These are phyloP conservation scores for Ogataea haglerorum DNA, from an alignment of 805 yeast genomes.

Conservation along the genomic window DNA sequence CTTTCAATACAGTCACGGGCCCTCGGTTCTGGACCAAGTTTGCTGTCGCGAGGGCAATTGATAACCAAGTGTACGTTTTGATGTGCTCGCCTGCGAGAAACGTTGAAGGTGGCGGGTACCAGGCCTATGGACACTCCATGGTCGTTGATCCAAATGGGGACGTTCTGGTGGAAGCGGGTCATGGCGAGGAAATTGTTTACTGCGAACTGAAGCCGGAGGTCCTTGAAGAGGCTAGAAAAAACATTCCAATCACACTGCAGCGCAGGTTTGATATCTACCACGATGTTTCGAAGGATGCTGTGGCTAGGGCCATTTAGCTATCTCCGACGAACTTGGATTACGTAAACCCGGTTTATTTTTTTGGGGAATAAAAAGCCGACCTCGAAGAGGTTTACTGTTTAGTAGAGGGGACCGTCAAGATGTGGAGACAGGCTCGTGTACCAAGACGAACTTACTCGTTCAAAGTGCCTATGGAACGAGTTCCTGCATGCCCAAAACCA, in stretches of 20 bases:
- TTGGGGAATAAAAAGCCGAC: not conserved
- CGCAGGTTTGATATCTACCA: conserved; percentile 66
- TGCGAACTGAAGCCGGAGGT: conserved; percentile 67
- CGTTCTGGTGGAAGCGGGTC: conserved; percentile 69
- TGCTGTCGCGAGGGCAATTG: conserved; percentile 72
- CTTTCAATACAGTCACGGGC: conserved; percentile 81
- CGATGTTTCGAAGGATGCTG: conserved; percentile 36
- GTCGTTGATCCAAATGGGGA: conserved; percentile 63
- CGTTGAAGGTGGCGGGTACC: conserved; percentile 45
- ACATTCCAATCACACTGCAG: conserved; percentile 68
- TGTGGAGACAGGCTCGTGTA: not conserved
- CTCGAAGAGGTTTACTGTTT: too few relatives aligned
- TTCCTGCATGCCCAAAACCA: conserved; percentile 47
- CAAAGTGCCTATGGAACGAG: conserved; percentile 11
- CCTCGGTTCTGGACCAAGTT: conserved; percentile 80
- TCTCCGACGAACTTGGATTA: conserved; percentile 1
- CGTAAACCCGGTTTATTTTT: not conserved
- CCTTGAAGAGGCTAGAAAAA: conserved; percentile 54
- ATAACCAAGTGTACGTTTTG: conserved; percentile 68
- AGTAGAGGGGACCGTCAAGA: not conserved
- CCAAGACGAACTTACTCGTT: conserved; percentile 3
- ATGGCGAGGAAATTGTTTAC: conserved; percentile 69
- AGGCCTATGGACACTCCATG: conserved; percentile 65
- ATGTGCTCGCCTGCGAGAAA: conserved; percentile 90
- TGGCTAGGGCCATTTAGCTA: conserved; percentile 15